A percentile compares a stretch with the other conserved stretches of the same genome.
Evolutionary conservation across 2,329 filamentous ascomycete genomes (phyloP).

Genomic region (Pseudopithomyces chartarum): DNA sequence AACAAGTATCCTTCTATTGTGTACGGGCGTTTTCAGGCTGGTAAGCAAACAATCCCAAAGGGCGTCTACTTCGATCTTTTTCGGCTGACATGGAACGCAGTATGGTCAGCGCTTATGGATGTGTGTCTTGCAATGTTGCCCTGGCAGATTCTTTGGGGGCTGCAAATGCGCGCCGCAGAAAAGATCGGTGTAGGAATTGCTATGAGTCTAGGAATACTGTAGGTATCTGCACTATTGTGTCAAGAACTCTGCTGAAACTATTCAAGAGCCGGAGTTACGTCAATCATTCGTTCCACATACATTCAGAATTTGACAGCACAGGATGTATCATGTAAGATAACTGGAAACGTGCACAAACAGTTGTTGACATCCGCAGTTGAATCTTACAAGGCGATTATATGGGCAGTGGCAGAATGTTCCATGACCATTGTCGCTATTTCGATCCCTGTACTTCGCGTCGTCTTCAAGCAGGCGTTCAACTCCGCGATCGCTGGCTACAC

Average conservation of each 20-base stretch:
- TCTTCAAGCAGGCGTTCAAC: slow-evolving; percentile 12
- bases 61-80: neutral
- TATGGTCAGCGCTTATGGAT: slow-evolving; percentile 20
- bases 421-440: too few species aligned
- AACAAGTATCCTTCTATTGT: too few species aligned
- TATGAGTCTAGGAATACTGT: slow-evolving; percentile 19
- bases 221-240: neutral
- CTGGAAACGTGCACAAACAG: too few species aligned
- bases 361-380: too few species aligned
- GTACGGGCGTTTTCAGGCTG: too few species aligned
- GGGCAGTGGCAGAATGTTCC: too few species aligned
- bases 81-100: slow-evolving; percentile 7
- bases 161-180: slow-evolving; percentile 15
- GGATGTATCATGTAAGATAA: too few species aligned
- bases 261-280: neutral
- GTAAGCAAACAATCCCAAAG: neutral
- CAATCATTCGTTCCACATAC: too few species aligned
- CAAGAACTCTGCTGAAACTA: neutral
- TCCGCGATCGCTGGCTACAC: slow-evolving; percentile 8
- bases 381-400: too few species aligned
- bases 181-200: slow-evolving; percentile 18
- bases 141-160: slow-evolving; percentile 14
- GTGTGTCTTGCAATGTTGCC: slow-evolving; percentile 14
- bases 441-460: too few species aligned
- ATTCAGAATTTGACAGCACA: too few species aligned